phyloP scores from a whole-genome alignment of 2,329 filamentous ascomycete genomes.

The Tympanopsis confertula region DNA sequence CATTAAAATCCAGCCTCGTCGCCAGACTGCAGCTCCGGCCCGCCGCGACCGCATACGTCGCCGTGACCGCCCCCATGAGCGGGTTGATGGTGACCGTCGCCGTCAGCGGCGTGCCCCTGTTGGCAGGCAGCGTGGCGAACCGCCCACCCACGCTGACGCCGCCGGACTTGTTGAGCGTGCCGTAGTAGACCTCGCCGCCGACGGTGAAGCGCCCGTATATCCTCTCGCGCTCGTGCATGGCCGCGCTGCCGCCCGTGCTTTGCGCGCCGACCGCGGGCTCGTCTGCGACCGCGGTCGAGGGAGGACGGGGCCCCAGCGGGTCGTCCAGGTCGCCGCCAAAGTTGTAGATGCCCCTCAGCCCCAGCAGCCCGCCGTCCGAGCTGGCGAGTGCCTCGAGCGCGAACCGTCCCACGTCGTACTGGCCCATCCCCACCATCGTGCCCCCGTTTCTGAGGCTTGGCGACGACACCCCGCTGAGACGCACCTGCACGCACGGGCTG shows the following conservation, averaged over 20 bases:
- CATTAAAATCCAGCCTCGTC: conserved; percentile 90
- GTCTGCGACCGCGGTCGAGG: conserved; percentile 3
- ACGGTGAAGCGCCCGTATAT: conserved; percentile 77
- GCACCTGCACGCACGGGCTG: conserved; percentile 66
- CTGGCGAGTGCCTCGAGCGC: conserved; percentile 83
- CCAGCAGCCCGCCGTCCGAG: conserved; percentile 81
- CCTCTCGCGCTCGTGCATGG: conserved; percentile 36
- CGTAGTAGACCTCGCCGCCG: conserved; percentile 91
- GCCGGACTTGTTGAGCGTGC: conserved; percentile 83
- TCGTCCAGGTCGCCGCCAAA: conserved; percentile 62
- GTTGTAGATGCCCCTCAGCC: conserved; percentile 83
- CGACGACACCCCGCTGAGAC: conserved; percentile 68
- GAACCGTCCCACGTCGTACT: conserved; percentile 79
- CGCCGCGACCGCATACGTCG: conserved; percentile 83
- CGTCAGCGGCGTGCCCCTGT: conserved; percentile 79
- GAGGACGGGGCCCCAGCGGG: conserved; percentile 9
- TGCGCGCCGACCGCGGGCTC: conserved; percentile 8
- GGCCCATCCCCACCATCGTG: conserved; percentile 60
- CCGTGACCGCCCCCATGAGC: conserved; percentile 83
- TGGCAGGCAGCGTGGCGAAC: conserved; percentile 75
- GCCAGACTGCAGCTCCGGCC: conserved; percentile 74
- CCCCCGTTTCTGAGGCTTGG: conserved; percentile 63
- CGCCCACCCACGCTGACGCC: conserved; percentile 80
- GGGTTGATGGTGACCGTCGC: conserved; percentile 89
- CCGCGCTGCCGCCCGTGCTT: conserved; percentile 3